Percentiles rank a stretch among this genome's conserved stretches.
These are phyloP conservation scores for Amanita pseudoporphyria DNA, from an alignment of 768 basidiomycete species.

Conservation along the genomic window DNA sequence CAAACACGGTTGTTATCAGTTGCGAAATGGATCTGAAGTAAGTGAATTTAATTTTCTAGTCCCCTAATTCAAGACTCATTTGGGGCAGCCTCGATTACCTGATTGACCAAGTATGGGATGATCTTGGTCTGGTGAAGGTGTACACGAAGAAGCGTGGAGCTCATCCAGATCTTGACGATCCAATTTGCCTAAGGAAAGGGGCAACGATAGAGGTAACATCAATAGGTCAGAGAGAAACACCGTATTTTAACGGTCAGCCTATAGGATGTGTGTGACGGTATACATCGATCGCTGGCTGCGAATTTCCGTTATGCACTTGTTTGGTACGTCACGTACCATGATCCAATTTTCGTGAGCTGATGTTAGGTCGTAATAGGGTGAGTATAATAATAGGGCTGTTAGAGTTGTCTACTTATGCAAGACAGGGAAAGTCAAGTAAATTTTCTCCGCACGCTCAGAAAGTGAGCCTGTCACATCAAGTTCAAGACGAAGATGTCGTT, in stretches of 20 bases:
- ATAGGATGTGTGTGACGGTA: constrained; percentile 84
- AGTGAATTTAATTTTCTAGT: constrained; percentile 12
- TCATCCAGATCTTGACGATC: constrained; percentile 86
- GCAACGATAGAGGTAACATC: constrained; percentile 77
- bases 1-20: constrained; percentile 88
- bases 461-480: constrained; percentile 74
- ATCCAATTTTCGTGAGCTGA: background rate
- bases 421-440: constrained; percentile 86
- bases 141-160: constrained; percentile 98
- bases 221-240: background rate
- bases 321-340: constrained; percentile 45
- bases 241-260: background rate
- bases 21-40: constrained; percentile 93
- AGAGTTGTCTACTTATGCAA: background rate
- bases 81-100: constrained; percentile 54
- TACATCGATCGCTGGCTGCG: constrained; percentile 79
- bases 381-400: background rate
- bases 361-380: background rate
- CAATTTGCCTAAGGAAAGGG: constrained; percentile 83
- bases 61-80: constrained; percentile 5
- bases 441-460: constrained; percentile 93
- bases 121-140: constrained; percentile 76
- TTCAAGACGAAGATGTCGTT: constrained; percentile 84
- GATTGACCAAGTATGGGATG: constrained; percentile 71
- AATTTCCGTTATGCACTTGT: constrained; percentile 95